Percentiles rank a stretch among this genome's conserved stretches.
Conservation (phyloP, 1,139 yeast species). For the Kazachstania sp. region DNA sequence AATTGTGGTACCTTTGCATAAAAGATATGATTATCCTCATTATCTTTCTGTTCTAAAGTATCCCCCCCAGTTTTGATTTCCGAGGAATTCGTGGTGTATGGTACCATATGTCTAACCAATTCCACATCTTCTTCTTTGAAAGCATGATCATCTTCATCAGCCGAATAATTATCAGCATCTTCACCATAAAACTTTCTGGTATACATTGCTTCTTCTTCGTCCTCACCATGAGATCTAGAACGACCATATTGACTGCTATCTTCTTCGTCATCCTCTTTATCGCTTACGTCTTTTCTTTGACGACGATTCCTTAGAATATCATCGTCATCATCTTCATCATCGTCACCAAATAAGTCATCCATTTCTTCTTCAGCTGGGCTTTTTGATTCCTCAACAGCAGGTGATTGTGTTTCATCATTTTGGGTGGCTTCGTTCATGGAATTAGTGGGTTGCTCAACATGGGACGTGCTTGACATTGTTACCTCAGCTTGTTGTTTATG, state of each 20-base stretch:
- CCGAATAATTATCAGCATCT: constrained; percentile 30
- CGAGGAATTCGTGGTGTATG: constrained; percentile 40
- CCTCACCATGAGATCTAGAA: constrained; percentile 20
- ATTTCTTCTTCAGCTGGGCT: constrained; percentile 17
- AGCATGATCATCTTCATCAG: constrained; percentile 34
- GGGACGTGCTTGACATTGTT: not conserved
- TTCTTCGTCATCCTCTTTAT: constrained; percentile 18
- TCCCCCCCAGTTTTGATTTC: not conserved
- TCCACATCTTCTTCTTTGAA: constrained; percentile 51
- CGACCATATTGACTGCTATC: constrained; percentile 12
- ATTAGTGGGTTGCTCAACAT: not conserved
- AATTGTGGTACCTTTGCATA: constrained; percentile 74
- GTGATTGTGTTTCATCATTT: not conserved
- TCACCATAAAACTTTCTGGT: constrained; percentile 31
- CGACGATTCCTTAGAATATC: constrained; percentile 10
- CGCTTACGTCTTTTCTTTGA: constrained; percentile 5
- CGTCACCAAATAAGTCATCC: constrained; percentile 45
- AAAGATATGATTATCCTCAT: constrained; percentile 38
- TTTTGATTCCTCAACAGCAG: constrained; percentile 1
- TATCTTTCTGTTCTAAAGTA: constrained; percentile 12
- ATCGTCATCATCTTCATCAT: constrained; percentile 33
- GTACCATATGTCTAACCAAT: constrained; percentile 55
- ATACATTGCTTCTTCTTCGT: constrained; percentile 31
- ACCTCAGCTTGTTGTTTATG: not conserved
- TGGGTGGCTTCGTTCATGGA: not conserved